A percentile compares a stretch with the other conserved stretches of the same genome.
phyloP scores from a whole-genome alignment of 108 stramenopile species.

The Chaetoceros muelleri region DNA sequence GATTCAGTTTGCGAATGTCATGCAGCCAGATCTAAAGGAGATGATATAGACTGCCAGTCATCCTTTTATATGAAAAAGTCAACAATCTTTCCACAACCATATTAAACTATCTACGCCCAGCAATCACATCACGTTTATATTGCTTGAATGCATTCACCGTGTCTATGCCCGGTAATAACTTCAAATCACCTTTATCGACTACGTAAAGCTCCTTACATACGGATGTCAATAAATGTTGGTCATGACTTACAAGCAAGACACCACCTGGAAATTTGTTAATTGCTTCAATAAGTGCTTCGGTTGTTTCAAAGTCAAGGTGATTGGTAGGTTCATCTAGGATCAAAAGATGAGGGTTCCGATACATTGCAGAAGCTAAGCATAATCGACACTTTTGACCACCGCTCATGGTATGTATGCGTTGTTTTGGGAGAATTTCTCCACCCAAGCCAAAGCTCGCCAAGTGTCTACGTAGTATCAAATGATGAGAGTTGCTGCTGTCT shows the following conservation, averaged over 20 bases:
- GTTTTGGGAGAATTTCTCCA: constrained; percentile 52
- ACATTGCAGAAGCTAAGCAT: constrained; percentile 53
- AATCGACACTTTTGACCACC: constrained; percentile 90
- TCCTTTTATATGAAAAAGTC: background rate
- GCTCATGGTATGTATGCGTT: constrained; percentile 70
- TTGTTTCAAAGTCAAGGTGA: constrained; percentile 54
- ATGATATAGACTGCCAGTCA: background rate
- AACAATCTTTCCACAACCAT: background rate
- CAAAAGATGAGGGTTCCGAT: constrained; percentile 54
- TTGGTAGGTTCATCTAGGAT: constrained; percentile 35
- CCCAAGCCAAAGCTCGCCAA: constrained; percentile 69
- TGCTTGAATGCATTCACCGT: background rate
- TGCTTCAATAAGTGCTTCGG: constrained; percentile 75
- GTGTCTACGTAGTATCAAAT: constrained; percentile 50
- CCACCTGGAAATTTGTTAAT: constrained; percentile 68
- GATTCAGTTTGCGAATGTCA: background rate
- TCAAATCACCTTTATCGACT: constrained; percentile 49
- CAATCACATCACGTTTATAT: background rate
- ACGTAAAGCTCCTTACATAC: constrained; percentile 78
- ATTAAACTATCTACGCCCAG: background rate
- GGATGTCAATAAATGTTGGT: constrained; percentile 75
- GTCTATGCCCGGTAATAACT: constrained; percentile 10
- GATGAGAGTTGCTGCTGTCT: constrained; percentile 46
- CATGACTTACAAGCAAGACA: constrained; percentile 78
- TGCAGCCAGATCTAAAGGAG: background rate